Evolutionary conservation across 2,329 filamentous ascomycete species (phyloP).

Genomic region (Alternaria consortialis): DNA sequence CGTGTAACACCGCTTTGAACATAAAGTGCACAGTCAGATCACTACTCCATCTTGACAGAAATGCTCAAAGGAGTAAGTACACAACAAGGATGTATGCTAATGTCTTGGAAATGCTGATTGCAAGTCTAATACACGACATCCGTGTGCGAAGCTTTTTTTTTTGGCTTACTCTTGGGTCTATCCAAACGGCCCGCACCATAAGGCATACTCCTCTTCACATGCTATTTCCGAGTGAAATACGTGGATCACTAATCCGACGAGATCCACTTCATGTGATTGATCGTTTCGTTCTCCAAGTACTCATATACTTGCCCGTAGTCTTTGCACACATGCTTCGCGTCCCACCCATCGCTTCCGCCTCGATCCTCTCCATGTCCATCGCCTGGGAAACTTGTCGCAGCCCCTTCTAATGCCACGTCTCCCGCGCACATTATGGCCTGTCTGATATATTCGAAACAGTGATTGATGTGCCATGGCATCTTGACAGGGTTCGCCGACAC

Average conservation of each 20-base stretch:
- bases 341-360: constrained; percentile 49
- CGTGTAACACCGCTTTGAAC: neutral
- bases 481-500: constrained; percentile 28
- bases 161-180: neutral
- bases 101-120: neutral
- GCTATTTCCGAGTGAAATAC: neutral
- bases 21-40: constrained; percentile 2
- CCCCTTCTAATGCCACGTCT: constrained; percentile 46
- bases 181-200: neutral
- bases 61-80: neutral
- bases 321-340: constrained; percentile 46
- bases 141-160: neutral
- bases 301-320: constrained; percentile 42
- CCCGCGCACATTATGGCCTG: constrained; percentile 48
- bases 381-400: constrained; percentile 43
- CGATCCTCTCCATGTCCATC: constrained; percentile 35
- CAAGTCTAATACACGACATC: neutral
- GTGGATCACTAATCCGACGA: constrained; percentile 19
- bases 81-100: neutral
- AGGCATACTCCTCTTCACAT: constrained; percentile 2
- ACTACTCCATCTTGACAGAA: neutral
- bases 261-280: constrained; percentile 46
- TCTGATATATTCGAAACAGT: constrained; percentile 48
- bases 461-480: constrained; percentile 48
- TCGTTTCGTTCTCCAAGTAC: constrained; percentile 40